These are phyloP conservation scores for Takakia lepidozioides DNA, from an alignment of 225 moss, liverwort and hornwort genomes.

Conservation along the genomic window DNA sequence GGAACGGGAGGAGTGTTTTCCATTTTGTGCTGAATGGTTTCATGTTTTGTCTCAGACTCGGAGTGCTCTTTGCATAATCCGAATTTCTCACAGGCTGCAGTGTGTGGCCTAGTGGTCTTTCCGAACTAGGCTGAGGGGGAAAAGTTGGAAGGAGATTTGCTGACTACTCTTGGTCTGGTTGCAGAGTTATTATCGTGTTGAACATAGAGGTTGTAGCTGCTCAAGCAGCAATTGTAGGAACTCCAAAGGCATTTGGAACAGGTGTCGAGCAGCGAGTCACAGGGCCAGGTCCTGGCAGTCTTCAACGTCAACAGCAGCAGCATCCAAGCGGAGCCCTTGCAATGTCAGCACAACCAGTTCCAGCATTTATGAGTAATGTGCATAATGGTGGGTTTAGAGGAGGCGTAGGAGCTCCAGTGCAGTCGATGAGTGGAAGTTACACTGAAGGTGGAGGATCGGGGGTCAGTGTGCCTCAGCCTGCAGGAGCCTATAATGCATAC, in stretches of 20 bases:
- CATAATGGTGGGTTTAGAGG: slow-evolving; percentile 30
- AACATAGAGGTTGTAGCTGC: slow-evolving; percentile 84
- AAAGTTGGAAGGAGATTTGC: too few relatives aligned
- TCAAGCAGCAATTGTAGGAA: slow-evolving; percentile 69
- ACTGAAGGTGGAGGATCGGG: too few relatives aligned
- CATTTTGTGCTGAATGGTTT: too few relatives aligned
- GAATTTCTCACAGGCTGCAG: too few relatives aligned
- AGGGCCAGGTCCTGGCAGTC: slow-evolving; percentile 24
- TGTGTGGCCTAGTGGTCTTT: too few relatives aligned
- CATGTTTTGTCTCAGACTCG: too few relatives aligned
- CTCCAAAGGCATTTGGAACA: slow-evolving; percentile 53
- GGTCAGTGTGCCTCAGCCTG: too few relatives aligned
- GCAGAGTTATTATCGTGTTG: slow-evolving; percentile 88
- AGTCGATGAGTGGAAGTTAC: slow-evolving; percentile 31
- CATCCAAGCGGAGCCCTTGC: slow-evolving; percentile 12
- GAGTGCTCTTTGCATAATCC: too few relatives aligned
- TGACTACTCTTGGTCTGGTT: too few relatives aligned
- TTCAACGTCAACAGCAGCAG: slow-evolving; percentile 38
- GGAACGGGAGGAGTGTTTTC: too few relatives aligned
- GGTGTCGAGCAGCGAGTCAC: slow-evolving; percentile 41
- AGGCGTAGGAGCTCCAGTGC: slow-evolving; percentile 31
- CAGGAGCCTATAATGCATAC: slow-evolving; percentile 44
- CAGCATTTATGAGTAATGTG: too few relatives aligned
- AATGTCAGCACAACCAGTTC: slow-evolving; percentile 23
- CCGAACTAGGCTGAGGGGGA: too few relatives aligned